Percentiles rank a stretch among this genome's conserved stretches.
Conservation (phyloP, 805 yeast species). For the Yarrowia deformans region DNA sequence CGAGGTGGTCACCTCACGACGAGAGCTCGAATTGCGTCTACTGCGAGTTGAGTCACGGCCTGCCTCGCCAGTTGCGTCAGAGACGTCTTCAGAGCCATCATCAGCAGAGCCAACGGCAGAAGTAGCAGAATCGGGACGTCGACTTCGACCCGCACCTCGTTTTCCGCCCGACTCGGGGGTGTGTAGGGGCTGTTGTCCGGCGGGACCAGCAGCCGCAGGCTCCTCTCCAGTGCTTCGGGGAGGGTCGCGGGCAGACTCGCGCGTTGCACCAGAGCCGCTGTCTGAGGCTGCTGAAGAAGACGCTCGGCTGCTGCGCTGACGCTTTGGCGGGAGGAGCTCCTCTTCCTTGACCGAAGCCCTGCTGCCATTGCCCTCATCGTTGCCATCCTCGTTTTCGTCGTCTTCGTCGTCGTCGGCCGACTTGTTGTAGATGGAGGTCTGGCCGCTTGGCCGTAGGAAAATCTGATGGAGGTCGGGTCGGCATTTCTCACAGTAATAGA, state of each 20-base stretch:
- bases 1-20: slow-evolving; percentile 48
- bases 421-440: slow-evolving; percentile 60
- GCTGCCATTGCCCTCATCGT: slow-evolving; percentile 38
- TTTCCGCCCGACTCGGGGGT: slow-evolving; percentile 4
- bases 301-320: slow-evolving; percentile 35
- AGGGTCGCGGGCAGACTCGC: slow-evolving; percentile 37
- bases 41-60: slow-evolving; percentile 38
- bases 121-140: slow-evolving; percentile 39
- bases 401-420: slow-evolving; percentile 50
- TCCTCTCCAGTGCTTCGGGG: slow-evolving; percentile 34
- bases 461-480: slow-evolving; percentile 81
- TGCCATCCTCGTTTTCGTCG: slow-evolving; percentile 46
- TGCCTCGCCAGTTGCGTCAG: slow-evolving; percentile 38
- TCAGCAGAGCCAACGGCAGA: slow-evolving; percentile 37
- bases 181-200: neutral
- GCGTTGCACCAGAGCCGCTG: slow-evolving; percentile 4
- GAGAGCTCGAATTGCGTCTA: slow-evolving; percentile 41
- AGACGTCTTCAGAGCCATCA: slow-evolving; percentile 38
- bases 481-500: slow-evolving; percentile 94
- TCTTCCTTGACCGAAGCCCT: slow-evolving; percentile 30
- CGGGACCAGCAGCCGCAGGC: slow-evolving; percentile 16
- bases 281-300: slow-evolving; percentile 34
- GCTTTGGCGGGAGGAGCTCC: slow-evolving; percentile 24
- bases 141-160: slow-evolving; percentile 32
- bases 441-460: slow-evolving; percentile 56